These are phyloP conservation scores for Phyllosticta citriasiana DNA, from an alignment of 2,329 filamentous ascomycete genomes.

Conservation along the genomic window DNA sequence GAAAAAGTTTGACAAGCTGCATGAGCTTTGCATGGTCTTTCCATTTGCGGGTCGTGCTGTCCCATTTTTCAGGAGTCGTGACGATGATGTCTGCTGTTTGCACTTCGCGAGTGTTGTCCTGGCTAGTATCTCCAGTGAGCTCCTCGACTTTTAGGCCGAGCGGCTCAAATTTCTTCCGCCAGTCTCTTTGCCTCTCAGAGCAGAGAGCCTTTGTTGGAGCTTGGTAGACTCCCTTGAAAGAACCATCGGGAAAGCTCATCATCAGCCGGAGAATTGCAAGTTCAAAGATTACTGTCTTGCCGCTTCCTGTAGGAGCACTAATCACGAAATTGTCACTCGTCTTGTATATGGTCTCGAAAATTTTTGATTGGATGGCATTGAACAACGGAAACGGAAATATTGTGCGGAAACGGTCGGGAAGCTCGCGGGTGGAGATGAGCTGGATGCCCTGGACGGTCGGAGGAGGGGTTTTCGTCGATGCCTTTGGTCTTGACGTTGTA, in stretches of 20 bases:
- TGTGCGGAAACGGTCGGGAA: conserved; percentile 59
- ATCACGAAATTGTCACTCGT: conserved; percentile 68
- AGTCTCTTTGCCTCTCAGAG: conserved; percentile 65
- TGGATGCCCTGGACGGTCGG: conserved; percentile 49
- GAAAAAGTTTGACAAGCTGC: conserved; percentile 64
- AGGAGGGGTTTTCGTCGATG: not conserved
- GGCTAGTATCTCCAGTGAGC: conserved; percentile 71
- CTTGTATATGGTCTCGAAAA: conserved; percentile 56
- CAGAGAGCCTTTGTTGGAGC: conserved; percentile 79
- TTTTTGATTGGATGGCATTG: conserved; percentile 76
- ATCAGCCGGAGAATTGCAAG: conserved; percentile 69
- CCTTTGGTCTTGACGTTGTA: not conserved
- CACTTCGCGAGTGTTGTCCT: conserved; percentile 54
- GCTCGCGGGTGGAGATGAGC: conserved; percentile 46
- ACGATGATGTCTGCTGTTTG: conserved; percentile 72
- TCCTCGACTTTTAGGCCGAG: conserved; percentile 63
- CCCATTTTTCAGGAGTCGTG: conserved; percentile 87
- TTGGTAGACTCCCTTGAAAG: conserved; percentile 78
- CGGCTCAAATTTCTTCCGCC: conserved; percentile 61
- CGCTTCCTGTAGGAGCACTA: conserved; percentile 73
- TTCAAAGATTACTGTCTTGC: conserved; percentile 75
- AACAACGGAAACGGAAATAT: conserved; percentile 67
- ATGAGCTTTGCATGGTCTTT: conserved; percentile 67
- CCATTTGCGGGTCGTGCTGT: conserved; percentile 82
- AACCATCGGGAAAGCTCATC: conserved; percentile 41